phyloP scores from a whole-genome alignment of 2,329 filamentous ascomycete species.

The Metarhizium sp. region DNA sequence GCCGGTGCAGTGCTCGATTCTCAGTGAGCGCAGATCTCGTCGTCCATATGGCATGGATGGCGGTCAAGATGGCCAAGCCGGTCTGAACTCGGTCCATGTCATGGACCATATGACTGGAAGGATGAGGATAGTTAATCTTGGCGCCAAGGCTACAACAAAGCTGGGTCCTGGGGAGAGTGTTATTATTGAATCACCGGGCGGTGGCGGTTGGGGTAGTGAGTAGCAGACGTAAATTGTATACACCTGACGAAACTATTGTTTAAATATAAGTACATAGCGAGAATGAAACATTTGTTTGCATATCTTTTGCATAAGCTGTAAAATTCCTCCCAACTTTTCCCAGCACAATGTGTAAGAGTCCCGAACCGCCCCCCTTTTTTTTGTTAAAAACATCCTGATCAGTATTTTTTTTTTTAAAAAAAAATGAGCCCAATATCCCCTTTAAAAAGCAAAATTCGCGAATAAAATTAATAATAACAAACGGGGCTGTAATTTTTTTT shows the following conservation, averaged over 20 bases:
- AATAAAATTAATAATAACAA: too few species aligned
- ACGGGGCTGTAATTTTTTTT: too few species aligned
- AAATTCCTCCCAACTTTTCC: neutral
- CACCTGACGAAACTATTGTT: neutral
- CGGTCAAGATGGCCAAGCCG: constrained; percentile 57
- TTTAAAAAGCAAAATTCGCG: too few species aligned
- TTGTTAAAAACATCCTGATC: too few species aligned
- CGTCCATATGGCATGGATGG: constrained; percentile 66
- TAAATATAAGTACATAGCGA: neutral
- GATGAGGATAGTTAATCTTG: constrained; percentile 40
- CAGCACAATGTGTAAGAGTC: neutral
- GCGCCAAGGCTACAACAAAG: constrained; percentile 49
- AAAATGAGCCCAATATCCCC: too few species aligned
- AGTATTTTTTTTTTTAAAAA: too few species aligned
- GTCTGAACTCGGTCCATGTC: constrained; percentile 42
- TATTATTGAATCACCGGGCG: constrained; percentile 52
- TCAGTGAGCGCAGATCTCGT: constrained; percentile 66
- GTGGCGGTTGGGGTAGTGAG: constrained; percentile 46
- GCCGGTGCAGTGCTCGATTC: constrained; percentile 67
- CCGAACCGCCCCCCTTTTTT: too few species aligned
- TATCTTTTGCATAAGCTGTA: neutral
- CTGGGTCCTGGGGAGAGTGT: constrained; percentile 51
- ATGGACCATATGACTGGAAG: constrained; percentile 9
- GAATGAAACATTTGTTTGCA: neutral
- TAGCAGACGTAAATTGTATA: neutral